Conservation (phyloP, 805 yeast species). For the Tetrapisispora pingtungensis region DNA sequence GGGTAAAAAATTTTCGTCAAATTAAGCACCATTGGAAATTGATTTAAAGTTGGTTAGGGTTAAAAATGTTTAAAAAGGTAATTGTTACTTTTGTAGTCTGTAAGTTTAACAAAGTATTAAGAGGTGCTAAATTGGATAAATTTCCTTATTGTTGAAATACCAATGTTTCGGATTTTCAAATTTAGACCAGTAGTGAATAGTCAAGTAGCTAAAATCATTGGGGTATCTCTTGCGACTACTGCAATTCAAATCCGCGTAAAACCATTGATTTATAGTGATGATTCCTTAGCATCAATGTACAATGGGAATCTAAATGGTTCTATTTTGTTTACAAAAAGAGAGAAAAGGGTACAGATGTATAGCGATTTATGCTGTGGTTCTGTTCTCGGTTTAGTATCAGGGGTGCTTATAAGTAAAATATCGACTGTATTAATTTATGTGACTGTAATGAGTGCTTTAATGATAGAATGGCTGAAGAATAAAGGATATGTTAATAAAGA, state of each 20-base stretch:
- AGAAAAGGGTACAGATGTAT: slow-evolving; percentile 1
- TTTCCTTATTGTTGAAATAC: too few species aligned
- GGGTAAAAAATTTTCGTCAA: too few species aligned
- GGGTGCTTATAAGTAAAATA: slow-evolving; percentile 9
- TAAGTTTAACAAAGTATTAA: too few species aligned
- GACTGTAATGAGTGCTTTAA: slow-evolving; percentile 5
- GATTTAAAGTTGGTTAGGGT: too few species aligned
- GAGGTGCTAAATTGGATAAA: too few species aligned
- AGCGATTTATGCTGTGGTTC: slow-evolving; percentile 11
- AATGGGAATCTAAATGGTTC: neutral
- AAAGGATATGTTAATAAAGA: slow-evolving; percentile 7
- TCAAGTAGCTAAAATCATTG: neutral
- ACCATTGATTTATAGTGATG: neutral
- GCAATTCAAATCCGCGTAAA: neutral
- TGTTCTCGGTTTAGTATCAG: slow-evolving; percentile 7
- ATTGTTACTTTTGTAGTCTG: too few species aligned
- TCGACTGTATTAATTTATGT: slow-evolving; percentile 8
- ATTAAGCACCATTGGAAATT: too few species aligned
- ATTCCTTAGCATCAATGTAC: neutral
- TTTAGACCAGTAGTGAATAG: neutral
- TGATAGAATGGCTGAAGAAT: slow-evolving; percentile 9
- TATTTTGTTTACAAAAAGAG: neutral
- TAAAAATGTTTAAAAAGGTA: too few species aligned
- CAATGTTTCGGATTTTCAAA: too few species aligned
- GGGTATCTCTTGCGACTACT: neutral